Percentiles rank a stretch among this genome's conserved stretches.
Conservation (phyloP, 345 rosid species). For the Eucalyptus curtisii region DNA sequence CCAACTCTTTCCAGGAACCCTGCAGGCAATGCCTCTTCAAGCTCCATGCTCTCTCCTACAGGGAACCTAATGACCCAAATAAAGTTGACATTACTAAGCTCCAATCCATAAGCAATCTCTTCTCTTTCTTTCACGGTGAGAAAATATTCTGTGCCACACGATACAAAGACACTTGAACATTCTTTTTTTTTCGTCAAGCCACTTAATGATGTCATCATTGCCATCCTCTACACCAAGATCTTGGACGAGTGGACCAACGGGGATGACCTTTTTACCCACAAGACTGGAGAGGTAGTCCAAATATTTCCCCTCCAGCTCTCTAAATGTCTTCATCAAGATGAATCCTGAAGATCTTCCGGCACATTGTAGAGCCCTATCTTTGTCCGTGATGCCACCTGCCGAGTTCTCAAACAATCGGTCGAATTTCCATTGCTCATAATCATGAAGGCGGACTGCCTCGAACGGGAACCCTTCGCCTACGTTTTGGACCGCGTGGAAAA, state of each 20-base stretch:
- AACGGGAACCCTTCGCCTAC: conserved; percentile 1
- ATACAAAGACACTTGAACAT: conserved; percentile 12
- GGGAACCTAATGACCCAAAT: conserved; percentile 24
- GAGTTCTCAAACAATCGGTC: background rate
- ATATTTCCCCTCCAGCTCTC: conserved; percentile 20
- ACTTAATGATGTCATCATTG: conserved; percentile 1
- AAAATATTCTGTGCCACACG: conserved; percentile 24
- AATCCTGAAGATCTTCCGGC: background rate
- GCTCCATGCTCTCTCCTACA: background rate
- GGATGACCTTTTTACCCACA: conserved; percentile 8
- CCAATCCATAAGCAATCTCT: conserved; percentile 23
- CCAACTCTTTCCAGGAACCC: conserved; percentile 13
- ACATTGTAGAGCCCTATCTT: background rate
- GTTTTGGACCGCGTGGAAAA: background rate
- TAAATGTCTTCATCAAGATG: conserved; percentile 9
- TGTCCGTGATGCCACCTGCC: background rate
- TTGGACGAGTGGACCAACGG: conserved; percentile 21
- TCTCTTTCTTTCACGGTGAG: conserved; percentile 8
- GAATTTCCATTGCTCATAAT: background rate
- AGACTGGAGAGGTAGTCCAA: conserved; percentile 5
- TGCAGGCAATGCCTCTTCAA: conserved; percentile 7
- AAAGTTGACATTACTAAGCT: conserved; percentile 14
- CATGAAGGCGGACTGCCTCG: background rate
- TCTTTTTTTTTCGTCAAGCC: conserved; percentile 9
- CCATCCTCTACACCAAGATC: background rate